Conservation (phyloP, 352 stramenopile species). For the Thalassiosira exigua region DNA sequence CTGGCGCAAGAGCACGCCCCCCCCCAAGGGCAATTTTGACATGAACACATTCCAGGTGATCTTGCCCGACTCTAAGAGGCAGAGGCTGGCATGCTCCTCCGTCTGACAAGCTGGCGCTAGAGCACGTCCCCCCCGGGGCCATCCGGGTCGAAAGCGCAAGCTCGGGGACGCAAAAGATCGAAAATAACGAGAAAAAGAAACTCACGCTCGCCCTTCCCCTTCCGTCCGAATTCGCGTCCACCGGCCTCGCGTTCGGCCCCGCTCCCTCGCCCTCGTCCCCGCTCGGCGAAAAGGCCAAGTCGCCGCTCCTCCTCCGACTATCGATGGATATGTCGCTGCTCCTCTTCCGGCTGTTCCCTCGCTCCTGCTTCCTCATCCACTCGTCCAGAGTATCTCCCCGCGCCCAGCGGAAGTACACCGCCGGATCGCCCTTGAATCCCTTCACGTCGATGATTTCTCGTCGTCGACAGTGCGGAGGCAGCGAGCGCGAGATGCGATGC, state of each 20-base stretch:
- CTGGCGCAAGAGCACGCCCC: too few relatives aligned
- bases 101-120: too few relatives aligned
- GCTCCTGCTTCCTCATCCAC: too few relatives aligned
- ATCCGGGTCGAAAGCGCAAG: too few relatives aligned
- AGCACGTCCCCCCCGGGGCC: too few relatives aligned
- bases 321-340: neutral
- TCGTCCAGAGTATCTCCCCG: constrained; percentile 36
- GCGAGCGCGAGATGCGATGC: constrained; percentile 12
- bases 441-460: constrained; percentile 21
- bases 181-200: neutral
- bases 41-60: too few relatives aligned
- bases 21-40: too few relatives aligned
- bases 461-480: constrained; percentile 5
- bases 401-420: constrained; percentile 24
- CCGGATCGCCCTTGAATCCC: constrained; percentile 25
- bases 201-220: neutral
- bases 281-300: neutral
- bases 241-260: too few relatives aligned
- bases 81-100: too few relatives aligned
- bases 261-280: neutral
- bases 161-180: too few relatives aligned
- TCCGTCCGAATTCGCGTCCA: neutral
- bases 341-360: too few relatives aligned
- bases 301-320: neutral
- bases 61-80: too few relatives aligned